These are phyloP conservation scores for Arctium lappa DNA, from an alignment of 129 eudicot species.

Conservation along the genomic window DNA sequence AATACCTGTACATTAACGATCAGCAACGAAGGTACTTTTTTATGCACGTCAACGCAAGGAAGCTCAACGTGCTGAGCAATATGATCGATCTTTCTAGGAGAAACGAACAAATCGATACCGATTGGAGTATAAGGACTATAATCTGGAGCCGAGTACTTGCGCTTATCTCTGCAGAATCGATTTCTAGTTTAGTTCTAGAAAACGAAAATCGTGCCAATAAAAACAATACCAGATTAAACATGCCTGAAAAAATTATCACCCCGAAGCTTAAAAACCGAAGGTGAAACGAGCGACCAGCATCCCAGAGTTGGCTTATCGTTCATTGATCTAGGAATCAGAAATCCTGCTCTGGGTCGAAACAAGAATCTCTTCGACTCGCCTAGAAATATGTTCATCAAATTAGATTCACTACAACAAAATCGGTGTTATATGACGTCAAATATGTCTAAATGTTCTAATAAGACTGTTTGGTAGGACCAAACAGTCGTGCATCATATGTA, in stretches of 20 bases:
- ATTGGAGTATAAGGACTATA: slow-evolving; percentile 65
- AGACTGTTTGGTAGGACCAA: too few species aligned
- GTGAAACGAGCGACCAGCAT: slow-evolving; percentile 60
- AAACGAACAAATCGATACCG: slow-evolving; percentile 70
- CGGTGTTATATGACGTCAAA: not conserved
- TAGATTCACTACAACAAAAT: not conserved
- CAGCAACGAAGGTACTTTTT: slow-evolving; percentile 56
- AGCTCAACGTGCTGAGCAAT: slow-evolving; percentile 77
- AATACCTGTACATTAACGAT: slow-evolving; percentile 85
- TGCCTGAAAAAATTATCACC: slow-evolving; percentile 74
- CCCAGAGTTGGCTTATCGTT: slow-evolving; percentile 45
- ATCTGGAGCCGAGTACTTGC: slow-evolving; percentile 59
- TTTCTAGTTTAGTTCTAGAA: not conserved
- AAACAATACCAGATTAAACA: not conserved
- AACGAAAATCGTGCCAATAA: not conserved
- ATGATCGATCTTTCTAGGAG: slow-evolving; percentile 67
- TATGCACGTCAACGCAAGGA: slow-evolving; percentile 40
- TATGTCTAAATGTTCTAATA: not conserved
- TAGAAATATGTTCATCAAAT: slow-evolving; percentile 16
- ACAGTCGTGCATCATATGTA: too few species aligned
- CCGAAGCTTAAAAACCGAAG: slow-evolving; percentile 77
- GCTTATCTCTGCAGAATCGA: slow-evolving; percentile 60
- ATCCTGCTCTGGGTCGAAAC: slow-evolving; percentile 54
- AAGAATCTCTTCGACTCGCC: slow-evolving; percentile 45
- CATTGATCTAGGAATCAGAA: slow-evolving; percentile 36